Percentiles rank a stretch among this genome's conserved stretches.
These are phyloP conservation scores for Skeletonema costatum DNA, from an alignment of 108 stramenopile genomes.

Conservation along the genomic window DNA sequence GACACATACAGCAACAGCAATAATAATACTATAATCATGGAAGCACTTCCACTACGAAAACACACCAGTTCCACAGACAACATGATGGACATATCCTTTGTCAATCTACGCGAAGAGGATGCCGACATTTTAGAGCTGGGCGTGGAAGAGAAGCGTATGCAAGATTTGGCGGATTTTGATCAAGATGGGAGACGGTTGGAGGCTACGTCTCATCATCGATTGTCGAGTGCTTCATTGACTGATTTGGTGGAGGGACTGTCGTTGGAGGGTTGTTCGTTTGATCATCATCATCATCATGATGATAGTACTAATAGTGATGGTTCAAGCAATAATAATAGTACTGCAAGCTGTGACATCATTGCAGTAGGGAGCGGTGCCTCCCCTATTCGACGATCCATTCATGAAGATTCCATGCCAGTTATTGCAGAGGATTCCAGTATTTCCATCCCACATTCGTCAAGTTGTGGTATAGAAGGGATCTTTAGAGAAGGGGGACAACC, in stretches of 20 bases:
- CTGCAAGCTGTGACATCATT: neutral
- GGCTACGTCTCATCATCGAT: conserved; percentile 1
- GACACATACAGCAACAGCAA: neutral
- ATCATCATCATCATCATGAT: neutral
- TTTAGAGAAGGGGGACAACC: neutral
- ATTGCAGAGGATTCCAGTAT: conserved; percentile 17
- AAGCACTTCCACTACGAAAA: neutral
- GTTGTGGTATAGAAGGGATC: neutral
- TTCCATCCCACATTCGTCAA: conserved; percentile 9
- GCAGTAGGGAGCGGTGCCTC: neutral
- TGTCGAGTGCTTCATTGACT: conserved; percentile 13
- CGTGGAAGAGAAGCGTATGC: conserved; percentile 34
- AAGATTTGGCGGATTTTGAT: conserved; percentile 36
- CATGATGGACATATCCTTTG: neutral
- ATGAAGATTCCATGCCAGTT: conserved; percentile 13
- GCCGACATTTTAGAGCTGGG: conserved; percentile 50
- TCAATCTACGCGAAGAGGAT: conserved; percentile 31
- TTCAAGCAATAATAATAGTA: neutral
- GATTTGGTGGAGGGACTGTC: neutral
- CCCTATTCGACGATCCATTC: neutral
- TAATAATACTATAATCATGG: too few relatives aligned
- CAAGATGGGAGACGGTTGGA: conserved; percentile 26
- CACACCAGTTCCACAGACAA: neutral
- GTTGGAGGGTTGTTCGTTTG: neutral
- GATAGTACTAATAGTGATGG: neutral